A percentile compares a stretch with the other conserved stretches of the same genome.
phyloP scores from a whole-genome alignment of 1,139 yeast genomes.

The Debaryomyces sp. region DNA sequence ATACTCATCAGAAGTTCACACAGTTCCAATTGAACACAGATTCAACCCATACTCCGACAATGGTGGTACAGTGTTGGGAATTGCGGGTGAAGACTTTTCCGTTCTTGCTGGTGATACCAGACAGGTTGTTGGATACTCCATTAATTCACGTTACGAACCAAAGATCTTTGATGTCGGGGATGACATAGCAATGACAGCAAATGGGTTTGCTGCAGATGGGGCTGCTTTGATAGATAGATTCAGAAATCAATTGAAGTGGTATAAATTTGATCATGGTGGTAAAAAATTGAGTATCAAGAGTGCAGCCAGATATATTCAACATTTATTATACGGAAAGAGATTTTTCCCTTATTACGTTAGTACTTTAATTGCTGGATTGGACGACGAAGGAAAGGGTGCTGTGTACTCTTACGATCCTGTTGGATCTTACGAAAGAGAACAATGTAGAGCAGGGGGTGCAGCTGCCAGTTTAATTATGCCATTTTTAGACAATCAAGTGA shows the following conservation, averaged over 20 bases:
- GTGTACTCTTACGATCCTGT: constrained; percentile 97
- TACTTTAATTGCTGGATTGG: constrained; percentile 92
- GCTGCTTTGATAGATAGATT: constrained; percentile 80
- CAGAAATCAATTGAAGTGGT: constrained; percentile 84
- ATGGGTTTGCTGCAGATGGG: constrained; percentile 97
- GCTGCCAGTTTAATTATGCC: constrained; percentile 97
- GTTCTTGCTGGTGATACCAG: constrained; percentile 98
- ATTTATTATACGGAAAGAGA: constrained; percentile 86
- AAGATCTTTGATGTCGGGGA: constrained; percentile 91
- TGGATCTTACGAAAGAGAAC: constrained; percentile 96
- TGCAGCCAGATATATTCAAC: constrained; percentile 92
- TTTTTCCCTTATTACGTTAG: constrained; percentile 97
- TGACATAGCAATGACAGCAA: constrained; percentile 83
- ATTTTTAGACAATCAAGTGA: constrained; percentile 94
- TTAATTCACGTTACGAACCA: constrained; percentile 91
- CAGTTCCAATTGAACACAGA: constrained; percentile 83
- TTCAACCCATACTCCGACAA: constrained; percentile 96
- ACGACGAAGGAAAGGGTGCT: constrained; percentile 93
- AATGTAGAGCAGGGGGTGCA: constrained; percentile 97
- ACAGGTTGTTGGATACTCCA: constrained; percentile 91
- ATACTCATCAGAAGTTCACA: constrained; percentile 53
- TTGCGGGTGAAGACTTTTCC: constrained; percentile 97
- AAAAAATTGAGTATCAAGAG: constrained; percentile 68
- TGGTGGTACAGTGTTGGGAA: constrained; percentile 97
- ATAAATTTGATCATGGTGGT: constrained; percentile 81